Evolutionary conservation across 768 basidiomycete species (phyloP), one percentile per base, ranked within the genome.

Genomic region (Lactarius sp.): DNA sequence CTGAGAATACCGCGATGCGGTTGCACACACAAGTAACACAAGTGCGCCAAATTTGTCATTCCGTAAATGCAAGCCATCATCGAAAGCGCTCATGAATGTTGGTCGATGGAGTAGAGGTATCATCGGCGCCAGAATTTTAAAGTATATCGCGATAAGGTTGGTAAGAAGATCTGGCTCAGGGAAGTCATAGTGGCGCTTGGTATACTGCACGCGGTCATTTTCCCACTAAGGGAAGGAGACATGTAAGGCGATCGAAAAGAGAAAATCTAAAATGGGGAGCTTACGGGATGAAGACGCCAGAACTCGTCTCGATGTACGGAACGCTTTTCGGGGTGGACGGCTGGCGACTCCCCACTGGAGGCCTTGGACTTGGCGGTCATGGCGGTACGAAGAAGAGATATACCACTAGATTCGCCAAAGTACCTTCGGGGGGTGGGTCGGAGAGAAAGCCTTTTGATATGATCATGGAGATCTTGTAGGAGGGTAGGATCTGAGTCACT

Each of bases 341-440:
- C 22, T 0, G 31, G 34, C 13, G 56, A 53, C 1, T 47, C 51
- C 0, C 33, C 46, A 37, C 36, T 44, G 3, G 61, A 52, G 6
- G 20, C 47, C 47, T 64, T 57, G 16, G 59, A 52, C 41, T 61
- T 68, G 39, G 57, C 51, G 6, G 53, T 49, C 34, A 68, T 34
- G 47, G 62, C 68, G 9, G 57, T 50, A 1, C 55, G 61, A 2
- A 68, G 5, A 22, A 68, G 59, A 42, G 50, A 27, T 8, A 67
- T 22, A 50, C 62, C 57, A 31, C 68, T 68, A n/a, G 66, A 67
- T 51, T 64, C 64, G 7, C 68, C 68, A 53, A 60, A 68, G 52
- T 67, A 66, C 44, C 68, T 62, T n/a, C 52, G 51, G 2, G 44
- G 13, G 44, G 41, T 63, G n/a, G 60, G 59, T 2, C 41, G 22